Evolutionary conservation across 176 grass and related monocot genomes (phyloP).

Genomic region (Oryza longistaminata): DNA sequence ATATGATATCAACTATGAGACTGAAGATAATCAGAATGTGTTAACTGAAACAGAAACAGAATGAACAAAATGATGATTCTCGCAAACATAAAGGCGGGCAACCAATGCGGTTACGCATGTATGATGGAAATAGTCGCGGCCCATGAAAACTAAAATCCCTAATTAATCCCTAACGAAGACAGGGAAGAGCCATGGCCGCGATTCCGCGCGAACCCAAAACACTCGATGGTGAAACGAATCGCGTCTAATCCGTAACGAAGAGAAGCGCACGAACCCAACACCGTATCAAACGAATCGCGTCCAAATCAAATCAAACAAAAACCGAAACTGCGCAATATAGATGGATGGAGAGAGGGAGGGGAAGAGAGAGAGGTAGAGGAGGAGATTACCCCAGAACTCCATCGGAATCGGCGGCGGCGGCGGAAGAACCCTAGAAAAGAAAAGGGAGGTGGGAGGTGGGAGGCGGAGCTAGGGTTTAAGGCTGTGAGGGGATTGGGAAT

Average conservation of each 20-base stretch:
- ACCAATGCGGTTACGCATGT: background rate
- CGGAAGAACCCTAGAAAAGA: background rate
- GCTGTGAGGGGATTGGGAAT: background rate
- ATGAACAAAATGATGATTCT: background rate
- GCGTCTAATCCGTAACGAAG: no score
- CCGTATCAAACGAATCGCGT: background rate
- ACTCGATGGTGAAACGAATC: no score
- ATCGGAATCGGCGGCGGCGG: constrained; percentile 22
- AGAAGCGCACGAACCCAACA: no score
- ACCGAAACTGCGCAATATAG: background rate
- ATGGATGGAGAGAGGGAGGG: background rate
- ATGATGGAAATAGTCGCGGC: background rate
- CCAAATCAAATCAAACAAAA: background rate
- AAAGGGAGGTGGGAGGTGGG: background rate
- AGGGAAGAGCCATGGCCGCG: no score
- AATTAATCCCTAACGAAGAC: no score
- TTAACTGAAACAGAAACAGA: background rate
- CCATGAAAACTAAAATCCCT: background rate
- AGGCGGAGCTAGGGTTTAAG: constrained; percentile 24
- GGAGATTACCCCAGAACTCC: constrained; percentile 48
- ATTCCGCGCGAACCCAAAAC: background rate
- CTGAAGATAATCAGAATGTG: background rate
- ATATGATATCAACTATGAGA: background rate
- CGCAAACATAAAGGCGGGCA: background rate
- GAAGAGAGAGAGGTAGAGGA: background rate